Percentiles rank a stretch among this genome's conserved stretches.
phyloP scores from a whole-genome alignment of 1,284 basidiomycete species.

The Sphaerobolus stellatus region DNA sequence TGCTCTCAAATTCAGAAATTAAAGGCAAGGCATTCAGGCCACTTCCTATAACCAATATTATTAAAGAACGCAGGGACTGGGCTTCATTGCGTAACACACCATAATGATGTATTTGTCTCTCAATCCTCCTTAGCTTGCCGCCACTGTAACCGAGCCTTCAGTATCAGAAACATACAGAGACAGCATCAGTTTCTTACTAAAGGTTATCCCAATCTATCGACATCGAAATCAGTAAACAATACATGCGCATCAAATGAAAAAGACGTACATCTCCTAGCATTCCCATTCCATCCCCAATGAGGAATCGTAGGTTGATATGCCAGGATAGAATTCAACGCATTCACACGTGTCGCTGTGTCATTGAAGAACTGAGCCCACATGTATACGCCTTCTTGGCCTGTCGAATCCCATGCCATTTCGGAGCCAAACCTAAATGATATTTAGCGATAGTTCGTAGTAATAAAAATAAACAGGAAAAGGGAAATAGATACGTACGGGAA shows the following conservation, averaged over 20 bases:
- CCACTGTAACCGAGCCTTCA: constrained; percentile 29
- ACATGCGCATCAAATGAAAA: background rate
- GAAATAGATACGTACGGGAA: constrained; percentile 45
- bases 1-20: constrained; percentile 48
- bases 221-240: background rate
- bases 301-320: constrained; percentile 57
- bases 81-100: no score
- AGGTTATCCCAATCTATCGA: constrained; percentile 46
- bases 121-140: constrained; percentile 54
- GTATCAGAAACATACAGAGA: no score
- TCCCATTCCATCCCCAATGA: constrained; percentile 64
- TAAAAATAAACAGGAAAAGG: background rate
- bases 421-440: constrained; percentile 46
- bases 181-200: constrained; percentile 28
- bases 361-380: constrained; percentile 57
- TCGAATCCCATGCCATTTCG: constrained; percentile 65
- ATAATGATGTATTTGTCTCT: constrained; percentile 61
- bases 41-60: constrained; percentile 24
- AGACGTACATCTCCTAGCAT: constrained; percentile 51
- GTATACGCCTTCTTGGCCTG: constrained; percentile 59
- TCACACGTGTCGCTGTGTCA: constrained; percentile 49
- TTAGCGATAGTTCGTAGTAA: constrained; percentile 3
- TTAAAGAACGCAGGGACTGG: background rate
- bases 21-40: constrained; percentile 57
- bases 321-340: constrained; percentile 56